Percentiles rank a stretch among this genome's conserved stretches.
Evolutionary conservation across 2,329 filamentous ascomycete species (phyloP).

Genomic region (Tolypocladium ovalisporum): DNA sequence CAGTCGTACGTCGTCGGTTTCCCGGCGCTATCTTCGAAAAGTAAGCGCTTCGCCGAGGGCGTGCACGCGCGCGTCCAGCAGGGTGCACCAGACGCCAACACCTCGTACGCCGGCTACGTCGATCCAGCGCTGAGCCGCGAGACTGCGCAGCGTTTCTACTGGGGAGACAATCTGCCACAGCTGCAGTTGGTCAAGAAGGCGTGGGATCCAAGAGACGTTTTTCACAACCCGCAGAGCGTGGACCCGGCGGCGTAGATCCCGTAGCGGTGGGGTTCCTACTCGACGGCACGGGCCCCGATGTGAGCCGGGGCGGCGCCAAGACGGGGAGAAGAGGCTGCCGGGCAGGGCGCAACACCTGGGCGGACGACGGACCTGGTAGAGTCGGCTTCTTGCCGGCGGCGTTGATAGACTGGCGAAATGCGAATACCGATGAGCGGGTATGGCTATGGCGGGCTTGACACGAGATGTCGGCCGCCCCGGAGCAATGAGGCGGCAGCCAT

Average conservation of each 20-base stretch:
- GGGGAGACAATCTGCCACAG: conserved; percentile 37
- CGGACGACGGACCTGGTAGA: neutral
- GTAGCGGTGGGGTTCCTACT: too few relatives aligned
- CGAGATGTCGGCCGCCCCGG: neutral
- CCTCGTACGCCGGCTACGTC: conserved; percentile 54
- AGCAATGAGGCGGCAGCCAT: neutral
- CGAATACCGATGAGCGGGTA: too few relatives aligned
- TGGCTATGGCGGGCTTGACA: neutral
- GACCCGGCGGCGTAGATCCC: conserved; percentile 11
- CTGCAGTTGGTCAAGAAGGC: conserved; percentile 38
- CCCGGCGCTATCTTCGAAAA: conserved; percentile 30
- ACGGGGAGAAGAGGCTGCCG: neutral
- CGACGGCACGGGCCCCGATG: neutral
- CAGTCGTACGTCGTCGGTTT: conserved; percentile 47
- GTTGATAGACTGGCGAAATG: neutral
- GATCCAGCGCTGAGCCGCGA: conserved; percentile 35
- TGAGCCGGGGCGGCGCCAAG: neutral
- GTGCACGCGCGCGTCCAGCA: conserved; percentile 33
- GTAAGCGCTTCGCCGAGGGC: conserved; percentile 37
- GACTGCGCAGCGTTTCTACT: conserved; percentile 39
- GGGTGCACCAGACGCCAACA: conserved; percentile 26
- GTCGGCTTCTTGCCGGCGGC: neutral
- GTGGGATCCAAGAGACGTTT: conserved; percentile 42
- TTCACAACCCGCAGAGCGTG: conserved; percentile 50
- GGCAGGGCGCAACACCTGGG: neutral